Conservation (phyloP, 192 early-diverging fungal genomes). For the Coemansia asiatica region DNA sequence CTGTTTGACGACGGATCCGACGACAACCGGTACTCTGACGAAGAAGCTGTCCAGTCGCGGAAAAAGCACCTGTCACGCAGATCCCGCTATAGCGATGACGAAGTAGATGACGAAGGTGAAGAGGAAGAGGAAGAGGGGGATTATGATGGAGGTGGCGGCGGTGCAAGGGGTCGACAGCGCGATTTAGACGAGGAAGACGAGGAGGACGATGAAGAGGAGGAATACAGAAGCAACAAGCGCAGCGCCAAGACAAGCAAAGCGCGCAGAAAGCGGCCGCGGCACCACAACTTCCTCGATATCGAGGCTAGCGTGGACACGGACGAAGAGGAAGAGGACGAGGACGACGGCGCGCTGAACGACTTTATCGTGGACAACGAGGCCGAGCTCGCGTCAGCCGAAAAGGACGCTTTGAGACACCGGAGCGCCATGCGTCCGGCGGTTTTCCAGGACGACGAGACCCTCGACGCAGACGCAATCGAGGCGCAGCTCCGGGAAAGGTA, state of each 20-base stretch:
- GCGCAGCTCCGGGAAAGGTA: constrained; percentile 71
- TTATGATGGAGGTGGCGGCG: constrained; percentile 12
- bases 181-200: constrained; percentile 49
- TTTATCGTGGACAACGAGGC: constrained; percentile 67
- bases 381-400: constrained; percentile 63
- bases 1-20: constrained; percentile 72
- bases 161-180: constrained; percentile 6
- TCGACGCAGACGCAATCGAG: constrained; percentile 84
- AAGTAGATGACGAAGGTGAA: constrained; percentile 17
- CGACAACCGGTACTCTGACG: constrained; percentile 55
- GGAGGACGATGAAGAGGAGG: constrained; percentile 65
- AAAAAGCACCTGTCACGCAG: constrained; percentile 15
- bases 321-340: constrained; percentile 75
- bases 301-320: constrained; percentile 75
- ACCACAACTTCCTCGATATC: constrained; percentile 67
- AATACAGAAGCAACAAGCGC: constrained; percentile 15
- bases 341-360: constrained; percentile 61
- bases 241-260: background rate
- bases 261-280: constrained; percentile 35
- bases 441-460: constrained; percentile 75
- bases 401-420: constrained; percentile 56
- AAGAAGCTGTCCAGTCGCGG: background rate
- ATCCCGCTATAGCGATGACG: constrained; percentile 31
- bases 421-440: constrained; percentile 65
- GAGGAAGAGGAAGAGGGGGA: constrained; percentile 43